Conservation (phyloP, 768 basidiomycete species). For the Amanita jacksonii region DNA sequence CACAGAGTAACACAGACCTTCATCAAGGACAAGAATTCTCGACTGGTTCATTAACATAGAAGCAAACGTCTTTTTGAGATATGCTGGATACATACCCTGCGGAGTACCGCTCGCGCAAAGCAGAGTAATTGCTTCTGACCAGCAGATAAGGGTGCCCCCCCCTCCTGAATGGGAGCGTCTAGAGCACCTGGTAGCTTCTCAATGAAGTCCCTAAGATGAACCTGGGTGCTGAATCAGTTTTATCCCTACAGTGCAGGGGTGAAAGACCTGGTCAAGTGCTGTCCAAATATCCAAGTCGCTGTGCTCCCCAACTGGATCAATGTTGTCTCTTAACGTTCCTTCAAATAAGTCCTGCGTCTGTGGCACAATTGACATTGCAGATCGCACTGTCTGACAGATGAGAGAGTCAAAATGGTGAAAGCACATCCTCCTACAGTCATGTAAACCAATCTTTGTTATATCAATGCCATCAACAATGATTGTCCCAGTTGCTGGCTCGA, state of each 20-base stretch:
- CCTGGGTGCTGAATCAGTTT: slow-evolving; percentile 23
- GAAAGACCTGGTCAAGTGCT: slow-evolving; percentile 57
- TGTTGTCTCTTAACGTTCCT: slow-evolving; percentile 75
- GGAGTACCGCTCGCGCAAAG: slow-evolving; percentile 76
- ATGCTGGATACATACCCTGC: slow-evolving; percentile 38
- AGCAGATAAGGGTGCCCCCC: slow-evolving; percentile 70
- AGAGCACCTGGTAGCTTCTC: slow-evolving; percentile 56
- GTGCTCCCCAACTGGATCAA: slow-evolving; percentile 74
- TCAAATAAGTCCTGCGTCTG: slow-evolving; percentile 67
- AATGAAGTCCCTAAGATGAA: slow-evolving; percentile 60
- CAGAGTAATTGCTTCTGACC: slow-evolving; percentile 87
- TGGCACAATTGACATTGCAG: slow-evolving; percentile 78
- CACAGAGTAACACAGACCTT: slow-evolving; percentile 37
- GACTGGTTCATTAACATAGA: slow-evolving; percentile 44
- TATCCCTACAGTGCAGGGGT: not conserved
- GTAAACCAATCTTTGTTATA: slow-evolving; percentile 64
- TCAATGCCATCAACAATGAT: slow-evolving; percentile 72
- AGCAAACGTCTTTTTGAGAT: not conserved
- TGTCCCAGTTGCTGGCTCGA: slow-evolving; percentile 58
- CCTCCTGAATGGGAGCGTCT: slow-evolving; percentile 68
- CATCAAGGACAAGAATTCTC: slow-evolving; percentile 88
- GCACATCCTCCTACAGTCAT: slow-evolving; percentile 42
- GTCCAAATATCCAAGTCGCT: slow-evolving; percentile 81
- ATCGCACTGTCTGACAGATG: slow-evolving; percentile 42
- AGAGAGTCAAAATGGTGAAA: not conserved